These are phyloP conservation scores for Exserohilum turcica DNA, from an alignment of 2,329 filamentous ascomycete species.

Conservation along the genomic window DNA sequence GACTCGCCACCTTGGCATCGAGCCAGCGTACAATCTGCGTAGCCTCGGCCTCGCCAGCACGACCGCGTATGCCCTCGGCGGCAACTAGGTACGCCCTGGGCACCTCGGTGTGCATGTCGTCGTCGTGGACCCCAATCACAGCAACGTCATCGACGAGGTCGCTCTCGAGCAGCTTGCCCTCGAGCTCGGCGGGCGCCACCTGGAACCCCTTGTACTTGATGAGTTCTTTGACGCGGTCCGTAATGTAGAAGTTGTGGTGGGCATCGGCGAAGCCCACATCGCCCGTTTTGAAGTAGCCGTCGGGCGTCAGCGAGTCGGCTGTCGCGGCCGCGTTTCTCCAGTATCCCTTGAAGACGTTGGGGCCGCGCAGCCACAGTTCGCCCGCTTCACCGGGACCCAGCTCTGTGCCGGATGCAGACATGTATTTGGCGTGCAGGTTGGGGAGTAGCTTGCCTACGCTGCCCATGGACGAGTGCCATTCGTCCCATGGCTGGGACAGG, in stretches of 20 bases:
- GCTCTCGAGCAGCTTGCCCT: slow-evolving; percentile 35
- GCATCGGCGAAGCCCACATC: slow-evolving; percentile 36
- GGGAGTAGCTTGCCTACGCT: slow-evolving; percentile 77
- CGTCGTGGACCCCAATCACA: slow-evolving; percentile 35
- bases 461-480: slow-evolving; percentile 57
- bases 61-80: slow-evolving; percentile 6
- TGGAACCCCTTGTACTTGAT: slow-evolving; percentile 43
- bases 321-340: slow-evolving; percentile 73
- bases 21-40: slow-evolving; percentile 25
- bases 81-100: slow-evolving; percentile 37
- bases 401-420: slow-evolving; percentile 62
- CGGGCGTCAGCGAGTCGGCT: slow-evolving; percentile 68
- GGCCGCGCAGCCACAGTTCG: slow-evolving; percentile 71
- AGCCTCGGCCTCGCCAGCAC: slow-evolving; percentile 22
- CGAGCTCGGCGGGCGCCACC: slow-evolving; percentile 37
- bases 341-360: slow-evolving; percentile 80
- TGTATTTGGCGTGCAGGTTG: slow-evolving; percentile 80
- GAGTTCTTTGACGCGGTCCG: slow-evolving; percentile 39
- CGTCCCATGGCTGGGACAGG: slow-evolving; percentile 31
- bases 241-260: slow-evolving; percentile 38
- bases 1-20: slow-evolving; percentile 31
- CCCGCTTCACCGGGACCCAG: slow-evolving; percentile 64
- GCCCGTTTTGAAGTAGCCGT: slow-evolving; percentile 62
- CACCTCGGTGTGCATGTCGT: slow-evolving; percentile 34
- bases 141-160: slow-evolving; percentile 34